Percentiles rank a stretch among this genome's conserved stretches.
Conservation (phyloP, 257 asterid species). For the Lycium barbarum region DNA sequence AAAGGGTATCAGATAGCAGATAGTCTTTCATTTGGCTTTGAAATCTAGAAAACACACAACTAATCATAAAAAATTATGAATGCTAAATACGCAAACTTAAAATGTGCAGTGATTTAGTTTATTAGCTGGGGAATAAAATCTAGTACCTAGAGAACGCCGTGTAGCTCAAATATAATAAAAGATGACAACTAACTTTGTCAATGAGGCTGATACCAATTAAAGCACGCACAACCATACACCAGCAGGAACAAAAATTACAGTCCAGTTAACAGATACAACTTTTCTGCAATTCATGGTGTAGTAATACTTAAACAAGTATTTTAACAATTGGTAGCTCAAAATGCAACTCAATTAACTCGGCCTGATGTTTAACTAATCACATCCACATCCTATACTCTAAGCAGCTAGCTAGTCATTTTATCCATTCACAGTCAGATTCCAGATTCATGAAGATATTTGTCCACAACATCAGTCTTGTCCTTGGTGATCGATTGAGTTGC, state of each 20-base stretch:
- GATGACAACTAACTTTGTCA: not conserved
- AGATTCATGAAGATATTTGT: constrained; percentile 18
- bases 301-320: not conserved
- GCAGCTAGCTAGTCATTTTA: not conserved
- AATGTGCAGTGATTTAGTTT: not conserved
- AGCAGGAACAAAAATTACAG: not conserved
- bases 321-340: not conserved
- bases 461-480: not conserved
- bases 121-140: not conserved
- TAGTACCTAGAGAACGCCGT: not conserved
- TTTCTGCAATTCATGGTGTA: not conserved
- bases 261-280: not conserved
- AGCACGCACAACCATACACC: not conserved
- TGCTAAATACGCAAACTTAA: constrained; percentile 10
- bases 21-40: constrained; percentile 14
- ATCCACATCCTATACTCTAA: not conserved
- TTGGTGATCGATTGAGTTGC: not conserved
- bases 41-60: not conserved
- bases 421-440: not conserved
- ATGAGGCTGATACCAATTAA: not conserved
- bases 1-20: not conserved
- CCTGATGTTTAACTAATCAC: constrained; percentile 9
- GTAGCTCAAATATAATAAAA: not conserved
- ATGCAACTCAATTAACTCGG: not conserved
- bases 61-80: not conserved